phyloP scores from a whole-genome alignment of 768 basidiomycete species.

The Dictyophora rubrovolvata region DNA sequence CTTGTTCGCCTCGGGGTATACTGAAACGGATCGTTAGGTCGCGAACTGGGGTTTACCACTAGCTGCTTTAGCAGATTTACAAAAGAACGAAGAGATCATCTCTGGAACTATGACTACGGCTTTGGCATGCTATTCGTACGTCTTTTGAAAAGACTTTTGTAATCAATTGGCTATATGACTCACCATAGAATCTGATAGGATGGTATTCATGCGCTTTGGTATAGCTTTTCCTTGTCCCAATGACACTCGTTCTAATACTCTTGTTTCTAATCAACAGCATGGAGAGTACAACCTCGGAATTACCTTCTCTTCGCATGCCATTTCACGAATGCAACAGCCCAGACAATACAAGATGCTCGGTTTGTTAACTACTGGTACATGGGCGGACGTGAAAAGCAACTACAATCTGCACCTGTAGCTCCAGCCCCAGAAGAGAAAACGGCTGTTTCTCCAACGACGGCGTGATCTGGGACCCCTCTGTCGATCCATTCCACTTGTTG shows the following conservation, averaged over 20 bases:
- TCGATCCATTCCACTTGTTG: too few relatives aligned
- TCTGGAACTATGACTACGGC: slow-evolving; percentile 96
- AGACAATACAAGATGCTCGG: slow-evolving; percentile 70
- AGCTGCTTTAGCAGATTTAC: slow-evolving; percentile 83
- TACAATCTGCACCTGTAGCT: slow-evolving; percentile 22
- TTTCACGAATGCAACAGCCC: slow-evolving; percentile 80
- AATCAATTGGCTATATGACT: slow-evolving; percentile 26
- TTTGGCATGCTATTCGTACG: slow-evolving; percentile 85
- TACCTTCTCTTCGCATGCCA: slow-evolving; percentile 95
- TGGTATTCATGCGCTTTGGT: slow-evolving; percentile 96
- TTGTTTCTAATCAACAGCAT: slow-evolving; percentile 41
- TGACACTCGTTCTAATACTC: slow-evolving; percentile 6
- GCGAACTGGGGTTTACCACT: slow-evolving; percentile 98
- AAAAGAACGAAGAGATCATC: slow-evolving; percentile 92
- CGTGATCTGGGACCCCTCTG: neutral
- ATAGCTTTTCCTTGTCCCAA: slow-evolving; percentile 17
- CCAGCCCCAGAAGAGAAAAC: slow-evolving; percentile 10
- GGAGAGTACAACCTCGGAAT: slow-evolving; percentile 92
- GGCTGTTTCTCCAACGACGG: slow-evolving; percentile 11
- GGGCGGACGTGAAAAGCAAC: slow-evolving; percentile 73
- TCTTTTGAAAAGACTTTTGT: slow-evolving; percentile 17
- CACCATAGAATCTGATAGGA: slow-evolving; percentile 20
- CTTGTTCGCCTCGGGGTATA: neutral
- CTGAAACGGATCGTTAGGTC: slow-evolving; percentile 39
- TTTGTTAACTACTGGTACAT: slow-evolving; percentile 88